A percentile compares a stretch with the other conserved stretches of the same genome.
Conservation (phyloP, 2,329 filamentous ascomycete species). For the Aspergillus sp. region DNA sequence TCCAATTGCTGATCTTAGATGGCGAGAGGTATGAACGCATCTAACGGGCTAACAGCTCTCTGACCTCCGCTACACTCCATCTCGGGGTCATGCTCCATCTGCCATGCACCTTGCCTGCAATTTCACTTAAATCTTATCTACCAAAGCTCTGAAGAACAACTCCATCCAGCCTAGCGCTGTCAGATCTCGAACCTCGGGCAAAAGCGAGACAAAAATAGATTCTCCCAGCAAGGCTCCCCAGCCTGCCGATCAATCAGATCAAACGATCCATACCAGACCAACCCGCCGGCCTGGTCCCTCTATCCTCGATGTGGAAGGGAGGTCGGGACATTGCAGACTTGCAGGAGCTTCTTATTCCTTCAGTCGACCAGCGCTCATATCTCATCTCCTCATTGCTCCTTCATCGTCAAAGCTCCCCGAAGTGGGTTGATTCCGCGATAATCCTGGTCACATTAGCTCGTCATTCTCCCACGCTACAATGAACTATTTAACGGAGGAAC, state of each 20-base stretch:
- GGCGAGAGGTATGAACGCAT: no score
- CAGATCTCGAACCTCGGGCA: background rate
- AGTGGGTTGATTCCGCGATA: slow-evolving; percentile 8
- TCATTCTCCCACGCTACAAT: background rate
- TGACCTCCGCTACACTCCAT: background rate
- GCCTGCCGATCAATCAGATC: slow-evolving; percentile 3
- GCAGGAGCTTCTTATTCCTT: background rate
- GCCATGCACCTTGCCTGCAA: background rate
- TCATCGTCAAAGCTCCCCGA: slow-evolving; percentile 6
- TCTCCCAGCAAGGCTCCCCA: background rate
- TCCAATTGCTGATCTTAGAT: background rate
- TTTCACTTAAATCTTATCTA: background rate
- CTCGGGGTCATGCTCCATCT: background rate
- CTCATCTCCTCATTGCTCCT: background rate
- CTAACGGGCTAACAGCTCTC: background rate
- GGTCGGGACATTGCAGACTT: no score
- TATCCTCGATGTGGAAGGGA: no score
- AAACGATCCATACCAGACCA: background rate
- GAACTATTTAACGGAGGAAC: background rate
- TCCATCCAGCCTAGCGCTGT: background rate
- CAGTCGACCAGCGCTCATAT: background rate
- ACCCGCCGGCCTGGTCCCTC: background rate
- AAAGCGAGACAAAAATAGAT: slow-evolving; percentile 5
- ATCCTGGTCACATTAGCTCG: background rate
- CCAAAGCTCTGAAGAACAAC: background rate